Evolutionary conservation across 2,329 filamentous ascomycete species (phyloP).

Genomic region (Zasmidium cellare): DNA sequence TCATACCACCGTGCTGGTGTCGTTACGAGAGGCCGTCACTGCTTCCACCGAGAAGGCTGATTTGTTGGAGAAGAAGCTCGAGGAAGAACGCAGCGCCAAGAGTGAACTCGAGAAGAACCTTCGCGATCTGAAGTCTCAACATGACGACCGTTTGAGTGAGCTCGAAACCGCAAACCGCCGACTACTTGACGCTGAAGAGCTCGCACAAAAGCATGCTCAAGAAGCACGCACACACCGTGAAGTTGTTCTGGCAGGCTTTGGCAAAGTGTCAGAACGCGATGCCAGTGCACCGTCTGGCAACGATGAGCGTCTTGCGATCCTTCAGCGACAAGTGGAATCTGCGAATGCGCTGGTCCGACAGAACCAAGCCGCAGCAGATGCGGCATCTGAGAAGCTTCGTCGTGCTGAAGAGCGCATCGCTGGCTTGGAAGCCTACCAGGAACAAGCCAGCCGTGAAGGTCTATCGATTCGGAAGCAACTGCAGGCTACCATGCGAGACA

Average conservation of each 20-base stretch:
- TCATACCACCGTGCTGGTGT: slow-evolving; percentile 69
- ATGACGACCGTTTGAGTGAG: slow-evolving; percentile 77
- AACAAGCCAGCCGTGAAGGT: slow-evolving; percentile 92
- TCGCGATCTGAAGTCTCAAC: slow-evolving; percentile 73
- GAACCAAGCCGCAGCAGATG: slow-evolving; percentile 85
- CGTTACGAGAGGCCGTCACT: slow-evolving; percentile 73
- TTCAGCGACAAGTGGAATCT: slow-evolving; percentile 77
- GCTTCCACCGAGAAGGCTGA: slow-evolving; percentile 76
- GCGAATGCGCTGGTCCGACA: slow-evolving; percentile 81
- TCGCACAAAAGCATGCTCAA: slow-evolving; percentile 81
- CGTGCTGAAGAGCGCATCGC: slow-evolving; percentile 95
- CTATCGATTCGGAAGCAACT: slow-evolving; percentile 87
- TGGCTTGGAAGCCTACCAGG: slow-evolving; percentile 93
- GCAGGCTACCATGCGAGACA: slow-evolving; percentile 79
- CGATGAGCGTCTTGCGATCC: slow-evolving; percentile 66
- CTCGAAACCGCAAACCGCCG: slow-evolving; percentile 72
- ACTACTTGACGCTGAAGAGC: slow-evolving; percentile 80
- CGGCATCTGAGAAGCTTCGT: slow-evolving; percentile 82
- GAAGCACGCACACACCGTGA: slow-evolving; percentile 84
- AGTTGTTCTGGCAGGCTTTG: slow-evolving; percentile 78
- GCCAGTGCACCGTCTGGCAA: slow-evolving; percentile 52
- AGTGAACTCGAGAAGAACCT: slow-evolving; percentile 77
- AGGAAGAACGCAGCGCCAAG: slow-evolving; percentile 76
- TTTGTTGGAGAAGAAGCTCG: slow-evolving; percentile 76
- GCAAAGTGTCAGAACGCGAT: slow-evolving; percentile 65